Evolutionary conservation across 202 grass and related monocot genomes (phyloP).

Genomic region (Eragrostis tef): DNA sequence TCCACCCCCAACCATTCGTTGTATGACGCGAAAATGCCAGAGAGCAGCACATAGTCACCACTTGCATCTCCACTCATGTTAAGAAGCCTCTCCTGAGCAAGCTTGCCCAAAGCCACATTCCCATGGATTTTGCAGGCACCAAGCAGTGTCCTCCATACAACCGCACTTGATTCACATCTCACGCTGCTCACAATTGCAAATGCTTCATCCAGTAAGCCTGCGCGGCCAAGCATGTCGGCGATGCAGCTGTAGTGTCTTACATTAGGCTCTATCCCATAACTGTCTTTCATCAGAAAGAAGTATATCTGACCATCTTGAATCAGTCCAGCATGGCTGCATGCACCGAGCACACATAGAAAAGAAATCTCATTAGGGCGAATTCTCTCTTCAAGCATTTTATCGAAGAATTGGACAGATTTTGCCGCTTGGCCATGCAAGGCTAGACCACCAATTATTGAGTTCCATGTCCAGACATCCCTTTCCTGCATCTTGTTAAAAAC

Average conservation of each 20-base stretch:
- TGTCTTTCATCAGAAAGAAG: slow-evolving; percentile 48
- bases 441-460: slow-evolving; percentile 55
- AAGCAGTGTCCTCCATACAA: slow-evolving; percentile 67
- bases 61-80: slow-evolving; percentile 54
- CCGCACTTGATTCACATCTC: slow-evolving; percentile 52
- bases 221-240: slow-evolving; percentile 60
- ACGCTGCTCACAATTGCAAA: slow-evolving; percentile 48
- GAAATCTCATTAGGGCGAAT: slow-evolving; percentile 51
- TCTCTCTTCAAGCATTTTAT: slow-evolving; percentile 54
- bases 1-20: slow-evolving; percentile 56
- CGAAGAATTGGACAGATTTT: slow-evolving; percentile 49
- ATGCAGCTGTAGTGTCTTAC: slow-evolving; percentile 61
- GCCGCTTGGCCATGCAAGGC: slow-evolving; percentile 57
- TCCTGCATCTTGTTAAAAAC: slow-evolving; percentile 51
- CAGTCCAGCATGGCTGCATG: slow-evolving; percentile 63
- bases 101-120: slow-evolving; percentile 50
- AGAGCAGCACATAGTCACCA: slow-evolving; percentile 63
- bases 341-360: slow-evolving; percentile 53
- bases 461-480: slow-evolving; percentile 65
- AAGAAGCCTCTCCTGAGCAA: slow-evolving; percentile 56
- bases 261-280: slow-evolving; percentile 48
- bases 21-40: slow-evolving; percentile 60
- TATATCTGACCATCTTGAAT: slow-evolving; percentile 55
- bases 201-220: slow-evolving; percentile 55
- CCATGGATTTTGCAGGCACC: slow-evolving; percentile 54